These are phyloP conservation scores for Lithospermum erythrorhizon DNA, from an alignment of 257 asterid species.

Conservation along the genomic window DNA sequence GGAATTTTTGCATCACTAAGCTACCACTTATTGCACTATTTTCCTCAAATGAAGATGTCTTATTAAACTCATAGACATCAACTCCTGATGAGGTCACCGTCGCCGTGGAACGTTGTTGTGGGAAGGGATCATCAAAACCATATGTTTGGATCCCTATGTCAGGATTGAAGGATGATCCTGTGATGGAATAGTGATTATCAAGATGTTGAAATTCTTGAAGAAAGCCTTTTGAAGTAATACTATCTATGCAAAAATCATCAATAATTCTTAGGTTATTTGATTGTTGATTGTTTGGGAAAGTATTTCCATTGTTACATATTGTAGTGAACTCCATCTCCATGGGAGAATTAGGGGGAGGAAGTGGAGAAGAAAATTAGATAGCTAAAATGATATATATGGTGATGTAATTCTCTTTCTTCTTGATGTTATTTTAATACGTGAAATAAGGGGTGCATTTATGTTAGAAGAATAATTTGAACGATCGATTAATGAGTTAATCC, in stretches of 20 bases:
- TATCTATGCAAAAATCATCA: conserved; percentile 23
- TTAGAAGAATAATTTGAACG: conserved; percentile 9
- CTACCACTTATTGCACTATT: conserved; percentile 10
- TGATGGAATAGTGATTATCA: conserved; percentile 25
- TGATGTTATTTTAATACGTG: conserved; percentile 11
- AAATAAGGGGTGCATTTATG: conserved; percentile 18
- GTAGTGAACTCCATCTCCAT: conserved; percentile 18
- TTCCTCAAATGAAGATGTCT: conserved; percentile 23
- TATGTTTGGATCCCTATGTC: conserved; percentile 21
- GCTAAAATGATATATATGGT: not conserved
- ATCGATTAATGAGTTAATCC: conserved; percentile 8
- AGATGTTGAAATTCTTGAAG: conserved; percentile 50
- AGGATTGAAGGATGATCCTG: conserved; percentile 20
- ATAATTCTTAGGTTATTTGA: conserved; percentile 28
- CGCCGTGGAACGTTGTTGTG: conserved; percentile 4
- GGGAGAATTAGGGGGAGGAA: not conserved
- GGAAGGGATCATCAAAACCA: conserved; percentile 31
- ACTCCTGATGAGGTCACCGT: conserved; percentile 13
- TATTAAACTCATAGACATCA: conserved; percentile 19
- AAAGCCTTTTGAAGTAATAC: conserved; percentile 27
- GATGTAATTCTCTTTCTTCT: conserved; percentile 3
- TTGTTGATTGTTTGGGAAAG: conserved; percentile 16
- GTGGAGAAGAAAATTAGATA: conserved; percentile 2
- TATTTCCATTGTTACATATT: conserved; percentile 1
- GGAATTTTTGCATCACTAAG: conserved; percentile 12